Percentiles rank a stretch among this genome's conserved stretches.
phyloP scores from a whole-genome alignment of 1,284 basidiomycete species.

The Apiotrichum montevideense region DNA sequence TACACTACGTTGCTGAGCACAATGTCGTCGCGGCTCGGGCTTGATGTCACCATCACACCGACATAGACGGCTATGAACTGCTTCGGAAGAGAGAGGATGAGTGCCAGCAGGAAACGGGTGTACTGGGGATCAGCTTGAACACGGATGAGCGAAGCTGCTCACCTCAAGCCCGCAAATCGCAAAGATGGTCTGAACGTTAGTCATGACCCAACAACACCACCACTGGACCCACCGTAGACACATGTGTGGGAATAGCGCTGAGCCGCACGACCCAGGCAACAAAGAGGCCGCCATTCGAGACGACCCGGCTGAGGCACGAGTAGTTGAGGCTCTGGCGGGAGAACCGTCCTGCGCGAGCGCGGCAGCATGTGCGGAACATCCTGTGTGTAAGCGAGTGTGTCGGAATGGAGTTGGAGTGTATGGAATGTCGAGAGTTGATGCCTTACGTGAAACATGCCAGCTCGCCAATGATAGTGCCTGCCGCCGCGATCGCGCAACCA shows the following conservation, averaged over 20 bases:
- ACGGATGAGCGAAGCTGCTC: background rate
- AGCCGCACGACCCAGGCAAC: constrained; percentile 37
- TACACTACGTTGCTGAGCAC: constrained; percentile 23
- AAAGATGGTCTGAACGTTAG: constrained; percentile 27
- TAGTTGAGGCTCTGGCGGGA: constrained; percentile 43
- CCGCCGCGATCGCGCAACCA: constrained; percentile 38
- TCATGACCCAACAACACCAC: constrained; percentile 1
- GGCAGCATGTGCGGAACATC: constrained; percentile 42
- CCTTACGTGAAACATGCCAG: constrained; percentile 32
- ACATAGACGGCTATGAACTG: constrained; percentile 31
- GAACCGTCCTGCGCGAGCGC: constrained; percentile 32
- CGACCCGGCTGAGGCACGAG: constrained; percentile 37
- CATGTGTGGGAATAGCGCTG: constrained; percentile 39
- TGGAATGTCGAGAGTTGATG: too few relatives aligned
- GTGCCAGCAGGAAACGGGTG: constrained; percentile 38
- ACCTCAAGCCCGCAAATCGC: constrained; percentile 34
- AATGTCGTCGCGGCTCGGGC: constrained; percentile 24
- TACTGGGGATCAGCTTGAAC: constrained; percentile 14
- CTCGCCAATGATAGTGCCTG: constrained; percentile 41
- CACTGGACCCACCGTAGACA: constrained; percentile 34
- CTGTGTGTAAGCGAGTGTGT: constrained; percentile 5
- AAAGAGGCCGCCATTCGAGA: constrained; percentile 42
- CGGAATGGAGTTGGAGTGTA: too few relatives aligned
- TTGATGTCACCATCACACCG: constrained; percentile 55
- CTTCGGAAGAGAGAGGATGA: constrained; percentile 44